A percentile compares a stretch with the other conserved stretches of the same genome.
Evolutionary conservation across 805 yeast species (phyloP).

Genomic region (Schizosaccharomyces lindneri): DNA sequence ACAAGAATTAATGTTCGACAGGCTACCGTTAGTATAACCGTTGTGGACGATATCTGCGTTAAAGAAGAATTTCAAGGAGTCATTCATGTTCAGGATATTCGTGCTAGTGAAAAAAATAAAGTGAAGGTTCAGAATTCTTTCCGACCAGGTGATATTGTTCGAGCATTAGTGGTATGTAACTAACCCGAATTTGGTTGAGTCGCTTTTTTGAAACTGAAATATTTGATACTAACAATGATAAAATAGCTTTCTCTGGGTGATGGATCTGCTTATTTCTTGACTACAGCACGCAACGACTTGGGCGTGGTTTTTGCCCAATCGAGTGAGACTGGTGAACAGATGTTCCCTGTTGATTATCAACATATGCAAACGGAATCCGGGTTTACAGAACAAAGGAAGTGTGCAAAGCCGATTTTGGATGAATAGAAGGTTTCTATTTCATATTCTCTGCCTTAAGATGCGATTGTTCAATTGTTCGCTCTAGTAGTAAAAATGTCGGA

Average conservation of each 20-base stretch:
- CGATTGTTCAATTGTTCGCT: not conserved
- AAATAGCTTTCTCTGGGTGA: slow-evolving; percentile 52
- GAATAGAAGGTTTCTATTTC: not conserved
- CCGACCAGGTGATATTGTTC: slow-evolving; percentile 76
- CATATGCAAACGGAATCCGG: slow-evolving; percentile 70
- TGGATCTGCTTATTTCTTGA: slow-evolving; percentile 68
- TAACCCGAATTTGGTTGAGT: slow-evolving; percentile 9
- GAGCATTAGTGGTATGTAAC: slow-evolving; percentile 32
- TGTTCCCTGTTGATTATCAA: slow-evolving; percentile 90
- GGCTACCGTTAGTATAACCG: slow-evolving; percentile 53
- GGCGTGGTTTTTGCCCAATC: slow-evolving; percentile 78
- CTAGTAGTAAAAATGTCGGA: not conserved
- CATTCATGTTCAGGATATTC: slow-evolving; percentile 42
- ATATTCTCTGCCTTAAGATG: not conserved
- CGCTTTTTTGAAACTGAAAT: not conserved
- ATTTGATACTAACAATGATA: not conserved
- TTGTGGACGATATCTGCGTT: slow-evolving; percentile 26
- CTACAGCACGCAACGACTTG: slow-evolving; percentile 71
- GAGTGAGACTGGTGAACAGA: slow-evolving; percentile 41
- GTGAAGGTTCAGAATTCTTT: slow-evolving; percentile 57
- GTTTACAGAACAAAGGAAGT: slow-evolving; percentile 50
- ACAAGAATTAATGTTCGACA: slow-evolving; percentile 41
- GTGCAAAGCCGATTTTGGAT: slow-evolving; percentile 49
- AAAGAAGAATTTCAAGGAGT: slow-evolving; percentile 10
- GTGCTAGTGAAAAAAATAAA: slow-evolving; percentile 75